Percentiles rank a stretch among this genome's conserved stretches.
Conservation (phyloP, 1,284 basidiomycete species). For the Melanopsichium pennsylvanicum region DNA sequence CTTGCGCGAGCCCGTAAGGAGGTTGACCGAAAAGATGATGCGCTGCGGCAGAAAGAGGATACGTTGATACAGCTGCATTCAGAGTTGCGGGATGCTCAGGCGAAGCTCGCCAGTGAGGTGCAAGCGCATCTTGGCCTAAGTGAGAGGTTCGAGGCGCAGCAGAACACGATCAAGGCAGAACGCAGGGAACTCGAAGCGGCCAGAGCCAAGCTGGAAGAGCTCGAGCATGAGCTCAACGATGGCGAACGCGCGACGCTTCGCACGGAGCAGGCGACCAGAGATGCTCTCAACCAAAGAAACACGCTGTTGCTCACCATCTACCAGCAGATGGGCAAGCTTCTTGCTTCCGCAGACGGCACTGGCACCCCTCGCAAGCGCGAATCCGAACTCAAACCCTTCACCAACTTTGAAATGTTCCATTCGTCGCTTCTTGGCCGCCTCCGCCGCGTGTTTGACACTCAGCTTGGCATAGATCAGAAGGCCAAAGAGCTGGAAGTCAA, state of each 20-base stretch:
- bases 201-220: slow-evolving; percentile 69
- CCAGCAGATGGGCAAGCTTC: slow-evolving; percentile 92
- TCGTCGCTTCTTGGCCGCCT: slow-evolving; percentile 90
- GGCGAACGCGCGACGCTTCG: slow-evolving; percentile 78
- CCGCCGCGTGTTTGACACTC: slow-evolving; percentile 81
- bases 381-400: slow-evolving; percentile 86
- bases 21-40: slow-evolving; percentile 74
- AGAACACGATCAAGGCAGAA: slow-evolving; percentile 37
- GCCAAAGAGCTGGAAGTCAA: slow-evolving; percentile 80
- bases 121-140: slow-evolving; percentile 52
- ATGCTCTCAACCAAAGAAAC: slow-evolving; percentile 90
- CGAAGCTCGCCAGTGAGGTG: slow-evolving; percentile 57
- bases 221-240: slow-evolving; percentile 83
- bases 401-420: slow-evolving; percentile 92
- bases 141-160: slow-evolving; percentile 61
- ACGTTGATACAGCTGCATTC: slow-evolving; percentile 71
- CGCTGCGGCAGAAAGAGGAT: slow-evolving; percentile 75
- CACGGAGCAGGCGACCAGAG: slow-evolving; percentile 81
- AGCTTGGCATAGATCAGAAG: slow-evolving; percentile 84
- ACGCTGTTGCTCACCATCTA: slow-evolving; percentile 89
- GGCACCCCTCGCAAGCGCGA: slow-evolving; percentile 67
- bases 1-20: slow-evolving; percentile 78
- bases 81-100: slow-evolving; percentile 52
- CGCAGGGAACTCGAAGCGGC: slow-evolving; percentile 47
- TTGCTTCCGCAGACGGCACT: slow-evolving; percentile 68